Evolutionary conservation across 2,329 filamentous ascomycete species (phyloP).

Genomic region (Calonectria fujianensis): DNA sequence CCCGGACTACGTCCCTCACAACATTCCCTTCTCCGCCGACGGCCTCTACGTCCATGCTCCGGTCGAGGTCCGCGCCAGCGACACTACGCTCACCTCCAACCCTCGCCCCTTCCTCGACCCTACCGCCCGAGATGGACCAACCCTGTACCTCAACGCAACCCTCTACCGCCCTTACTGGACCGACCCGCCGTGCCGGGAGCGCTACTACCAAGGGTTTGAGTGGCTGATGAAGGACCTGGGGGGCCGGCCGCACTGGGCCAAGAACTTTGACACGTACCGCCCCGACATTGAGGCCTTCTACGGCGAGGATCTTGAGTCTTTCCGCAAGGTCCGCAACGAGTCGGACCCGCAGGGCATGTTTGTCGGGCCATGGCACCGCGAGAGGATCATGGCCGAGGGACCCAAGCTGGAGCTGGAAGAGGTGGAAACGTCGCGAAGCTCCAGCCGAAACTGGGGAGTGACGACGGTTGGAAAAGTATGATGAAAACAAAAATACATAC

Average conservation of each 20-base stretch:
- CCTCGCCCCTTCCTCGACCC: conserved; percentile 78
- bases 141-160: conserved; percentile 92
- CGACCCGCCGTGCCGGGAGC: conserved; percentile 83
- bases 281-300: conserved; percentile 81
- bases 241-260: conserved; percentile 92
- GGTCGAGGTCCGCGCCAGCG: conserved; percentile 90
- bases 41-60: conserved; percentile 92
- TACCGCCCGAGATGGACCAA: conserved; percentile 80
- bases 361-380: conserved; percentile 91
- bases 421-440: conserved; percentile 56
- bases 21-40: conserved; percentile 87
- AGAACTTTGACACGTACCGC: conserved; percentile 84
- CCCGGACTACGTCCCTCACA: conserved; percentile 76
- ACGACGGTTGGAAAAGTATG: conserved; percentile 52
- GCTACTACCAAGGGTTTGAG: conserved; percentile 94
- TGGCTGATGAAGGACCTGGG: conserved; percentile 91
- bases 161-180: conserved; percentile 88
- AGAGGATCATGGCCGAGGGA: conserved; percentile 73
- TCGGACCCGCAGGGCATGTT: conserved; percentile 91
- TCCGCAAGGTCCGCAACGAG: conserved; percentile 80
- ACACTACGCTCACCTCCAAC: conserved; percentile 71
- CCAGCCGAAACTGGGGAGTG: conserved; percentile 53
- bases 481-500: conserved; percentile 10
- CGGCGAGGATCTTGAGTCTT: conserved; percentile 79
- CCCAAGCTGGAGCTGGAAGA: conserved; percentile 61